Conservation (phyloP, 2,329 filamentous ascomycete genomes). For the Thelonectria discophora region DNA sequence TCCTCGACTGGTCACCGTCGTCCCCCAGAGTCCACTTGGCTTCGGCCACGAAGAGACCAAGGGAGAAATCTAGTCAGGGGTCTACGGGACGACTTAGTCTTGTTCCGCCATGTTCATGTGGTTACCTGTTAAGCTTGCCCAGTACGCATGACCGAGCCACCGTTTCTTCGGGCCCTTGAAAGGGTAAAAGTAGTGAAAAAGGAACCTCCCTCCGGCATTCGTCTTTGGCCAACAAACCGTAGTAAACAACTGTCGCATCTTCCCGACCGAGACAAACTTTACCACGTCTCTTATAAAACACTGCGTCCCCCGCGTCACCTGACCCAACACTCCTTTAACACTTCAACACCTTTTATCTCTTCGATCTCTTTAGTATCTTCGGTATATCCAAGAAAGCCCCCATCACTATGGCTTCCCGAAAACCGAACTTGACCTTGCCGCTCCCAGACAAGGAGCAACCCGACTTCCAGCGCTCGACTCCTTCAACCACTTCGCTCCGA, state of each 20-base stretch:
- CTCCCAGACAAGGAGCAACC: slow-evolving; percentile 36
- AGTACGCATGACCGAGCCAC: slow-evolving; percentile 24
- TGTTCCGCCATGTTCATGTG: slow-evolving; percentile 31
- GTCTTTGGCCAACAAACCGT: slow-evolving; percentile 10
- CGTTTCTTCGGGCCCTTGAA: slow-evolving; percentile 11
- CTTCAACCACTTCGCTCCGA: slow-evolving; percentile 33
- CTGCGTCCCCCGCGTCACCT: not conserved
- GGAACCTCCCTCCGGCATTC: slow-evolving; percentile 14
- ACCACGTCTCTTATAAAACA: slow-evolving; percentile 2
- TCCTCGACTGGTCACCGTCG: slow-evolving; percentile 39
- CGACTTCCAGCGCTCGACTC: slow-evolving; percentile 33
- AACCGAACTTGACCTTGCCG: slow-evolving; percentile 41
- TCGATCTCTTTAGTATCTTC: not conserved
- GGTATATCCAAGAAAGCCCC: not conserved
- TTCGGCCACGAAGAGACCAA: slow-evolving; percentile 35
- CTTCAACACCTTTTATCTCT: not conserved
- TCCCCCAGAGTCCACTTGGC: slow-evolving; percentile 37
- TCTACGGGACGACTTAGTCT: slow-evolving; percentile 28
- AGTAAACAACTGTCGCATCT: slow-evolving; percentile 13
- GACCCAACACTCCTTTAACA: not conserved
- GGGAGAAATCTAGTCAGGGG: slow-evolving; percentile 42
- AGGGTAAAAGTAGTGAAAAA: slow-evolving; percentile 6
- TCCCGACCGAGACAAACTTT: not conserved
- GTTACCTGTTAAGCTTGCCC: slow-evolving; percentile 25
- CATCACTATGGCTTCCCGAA: slow-evolving; percentile 41